Base-by-base conservation (phyloP, 768 basidiomycete species). In the Lactifluus volemus region DNA sequence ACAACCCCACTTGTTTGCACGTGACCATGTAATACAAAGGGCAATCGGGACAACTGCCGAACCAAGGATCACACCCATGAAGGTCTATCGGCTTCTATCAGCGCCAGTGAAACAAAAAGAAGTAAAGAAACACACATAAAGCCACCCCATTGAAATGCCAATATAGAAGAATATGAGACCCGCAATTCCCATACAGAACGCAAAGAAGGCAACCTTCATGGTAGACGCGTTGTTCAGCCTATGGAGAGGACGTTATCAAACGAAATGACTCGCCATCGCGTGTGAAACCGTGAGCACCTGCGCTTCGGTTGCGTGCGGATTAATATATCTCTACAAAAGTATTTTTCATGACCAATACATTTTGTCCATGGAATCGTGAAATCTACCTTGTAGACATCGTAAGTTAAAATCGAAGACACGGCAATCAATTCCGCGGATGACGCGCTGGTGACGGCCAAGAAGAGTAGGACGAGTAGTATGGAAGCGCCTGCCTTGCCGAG, bases 61-160 rank as follows among this genome's bases (percentile, higher is more conserved):
- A 2, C 93, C 91, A 12, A 92, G 80, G 42, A 91, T 82, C 52
- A 90, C 87, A 2, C 92, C 91, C 89, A 92, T 92, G 72, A 91
- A 90, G 6, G 85, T 88, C 88, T 89, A 59, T 19, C 15, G 56
- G 39, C 10, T 9, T 17, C n/a, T 12, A 21, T 59, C 21, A 64
- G 50, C 36, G 44, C 14, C 17, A 42, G 17, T n/a, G 17, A 6
- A n/a, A 9, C 14, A 15, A 19, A 7, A 29, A 47, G 19, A 38
- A 14, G 21, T 11, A 5, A 45, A n/a, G n/a, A 25, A 25, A 78
- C 86, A 53, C 65, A 90, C 87, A 66, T 94, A 94, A 58, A 95
- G 84, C 90, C 92, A 95, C 21, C 92, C 92, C 88, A 95, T 88
- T 29, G 88, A 90, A 30, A 95, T 85, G 7, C 92, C 92, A 64